A percentile compares a stretch with the other conserved stretches of the same genome.
Conservation (phyloP, 2,329 filamentous ascomycete species). For the Penicillium carneum region DNA sequence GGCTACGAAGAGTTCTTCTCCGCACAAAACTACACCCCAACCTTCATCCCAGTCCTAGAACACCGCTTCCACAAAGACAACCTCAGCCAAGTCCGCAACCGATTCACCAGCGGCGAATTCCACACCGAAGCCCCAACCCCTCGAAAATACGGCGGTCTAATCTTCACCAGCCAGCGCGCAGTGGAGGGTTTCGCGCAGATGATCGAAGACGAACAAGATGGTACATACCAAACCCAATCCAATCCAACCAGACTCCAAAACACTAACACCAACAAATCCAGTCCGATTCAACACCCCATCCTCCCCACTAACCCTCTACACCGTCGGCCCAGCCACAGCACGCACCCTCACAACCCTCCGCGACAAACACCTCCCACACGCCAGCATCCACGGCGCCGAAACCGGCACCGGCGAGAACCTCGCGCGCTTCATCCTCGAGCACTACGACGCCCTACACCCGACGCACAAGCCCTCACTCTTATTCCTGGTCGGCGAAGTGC, state of each 20-base stretch:
- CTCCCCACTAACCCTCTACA: constrained; percentile 49
- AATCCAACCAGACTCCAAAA: neutral
- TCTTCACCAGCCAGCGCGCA: constrained; percentile 59
- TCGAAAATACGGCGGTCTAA: constrained; percentile 55
- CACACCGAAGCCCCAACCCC: neutral
- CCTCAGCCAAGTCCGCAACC: constrained; percentile 44
- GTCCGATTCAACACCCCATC: constrained; percentile 32
- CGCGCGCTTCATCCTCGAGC: constrained; percentile 76
- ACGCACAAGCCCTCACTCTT: constrained; percentile 66
- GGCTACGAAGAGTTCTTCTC: constrained; percentile 56
- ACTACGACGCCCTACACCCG: constrained; percentile 65
- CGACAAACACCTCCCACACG: constrained; percentile 55
- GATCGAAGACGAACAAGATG: constrained; percentile 40
- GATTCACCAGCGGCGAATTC: constrained; percentile 48
- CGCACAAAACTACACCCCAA: constrained; percentile 41
- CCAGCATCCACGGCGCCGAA: constrained; percentile 75
- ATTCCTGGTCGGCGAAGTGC: constrained; percentile 89
- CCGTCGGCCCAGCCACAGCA: constrained; percentile 60
- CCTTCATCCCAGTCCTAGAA: constrained; percentile 57
- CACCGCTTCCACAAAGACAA: constrained; percentile 52
- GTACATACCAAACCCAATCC: constrained; percentile 32
- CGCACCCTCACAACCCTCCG: constrained; percentile 69
- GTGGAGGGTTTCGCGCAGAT: constrained; percentile 55
- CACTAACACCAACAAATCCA: constrained; percentile 2
- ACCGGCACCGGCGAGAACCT: constrained; percentile 85